These are phyloP conservation scores for Podaxis sp. DNA, from an alignment of 768 basidiomycete species.

Conservation along the genomic window DNA sequence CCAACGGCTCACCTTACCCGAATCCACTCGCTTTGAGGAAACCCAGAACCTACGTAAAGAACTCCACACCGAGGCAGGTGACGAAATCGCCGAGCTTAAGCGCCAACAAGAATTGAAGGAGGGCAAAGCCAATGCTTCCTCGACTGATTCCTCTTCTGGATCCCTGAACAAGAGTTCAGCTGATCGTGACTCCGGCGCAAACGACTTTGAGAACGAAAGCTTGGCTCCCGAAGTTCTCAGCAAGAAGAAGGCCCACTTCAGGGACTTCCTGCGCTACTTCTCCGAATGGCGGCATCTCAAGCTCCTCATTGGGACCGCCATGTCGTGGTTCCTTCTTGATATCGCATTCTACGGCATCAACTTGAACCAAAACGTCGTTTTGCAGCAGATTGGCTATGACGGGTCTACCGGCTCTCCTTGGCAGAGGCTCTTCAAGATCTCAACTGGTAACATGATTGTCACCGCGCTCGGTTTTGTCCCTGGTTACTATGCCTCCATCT, in stretches of 20 bases:
- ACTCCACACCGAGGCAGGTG: slow-evolving; percentile 23
- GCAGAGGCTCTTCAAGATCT: slow-evolving; percentile 63
- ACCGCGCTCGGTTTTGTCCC: slow-evolving; percentile 76
- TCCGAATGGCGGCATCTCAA: slow-evolving; percentile 69
- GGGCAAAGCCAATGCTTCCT: slow-evolving; percentile 5
- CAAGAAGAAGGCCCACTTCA: slow-evolving; percentile 48
- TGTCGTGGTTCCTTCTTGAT: slow-evolving; percentile 75
- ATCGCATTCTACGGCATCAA: slow-evolving; percentile 79
- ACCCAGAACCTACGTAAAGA: slow-evolving; percentile 32
- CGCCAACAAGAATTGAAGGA: slow-evolving; percentile 16
- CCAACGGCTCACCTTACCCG: slow-evolving; percentile 69
- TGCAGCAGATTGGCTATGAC: slow-evolving; percentile 66
- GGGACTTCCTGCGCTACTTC: slow-evolving; percentile 64
- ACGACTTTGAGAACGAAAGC: slow-evolving; percentile 7
- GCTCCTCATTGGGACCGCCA: slow-evolving; percentile 60
- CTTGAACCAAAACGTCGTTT: slow-evolving; percentile 72
- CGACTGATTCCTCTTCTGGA: neutral
- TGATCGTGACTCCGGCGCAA: neutral
- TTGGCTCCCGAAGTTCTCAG: slow-evolving; percentile 19
- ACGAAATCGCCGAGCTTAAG: slow-evolving; percentile 28
- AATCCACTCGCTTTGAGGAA: slow-evolving; percentile 53
- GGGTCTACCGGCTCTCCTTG: slow-evolving; percentile 53
- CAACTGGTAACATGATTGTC: slow-evolving; percentile 66
- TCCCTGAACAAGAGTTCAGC: neutral
- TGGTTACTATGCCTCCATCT: slow-evolving; percentile 49